Percentiles rank a stretch among this genome's conserved stretches.
Evolutionary conservation across 345 rosid genomes (phyloP).

Genomic region (Gynandropsis gynandra): DNA sequence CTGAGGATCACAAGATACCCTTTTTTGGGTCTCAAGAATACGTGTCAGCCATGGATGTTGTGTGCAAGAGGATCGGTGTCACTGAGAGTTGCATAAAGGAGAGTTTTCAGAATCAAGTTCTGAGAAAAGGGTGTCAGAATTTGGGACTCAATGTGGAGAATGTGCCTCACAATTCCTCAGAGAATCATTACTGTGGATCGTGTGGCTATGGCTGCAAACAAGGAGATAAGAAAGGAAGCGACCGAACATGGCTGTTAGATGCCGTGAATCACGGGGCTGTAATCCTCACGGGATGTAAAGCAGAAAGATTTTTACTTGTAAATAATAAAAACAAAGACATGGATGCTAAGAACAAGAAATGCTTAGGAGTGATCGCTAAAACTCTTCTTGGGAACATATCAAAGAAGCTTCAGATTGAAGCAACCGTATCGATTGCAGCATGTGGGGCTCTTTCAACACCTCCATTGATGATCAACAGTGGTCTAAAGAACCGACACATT

Average conservation of each 20-base stretch:
- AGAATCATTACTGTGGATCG: slow-evolving; percentile 49
- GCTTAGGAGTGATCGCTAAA: slow-evolving; percentile 51
- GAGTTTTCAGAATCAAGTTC: slow-evolving; percentile 49
- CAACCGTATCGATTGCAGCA: slow-evolving; percentile 52
- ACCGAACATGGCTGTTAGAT: slow-evolving; percentile 50
- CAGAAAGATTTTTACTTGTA: slow-evolving; percentile 35
- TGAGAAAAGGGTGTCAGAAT: slow-evolving; percentile 49
- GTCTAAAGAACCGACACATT: slow-evolving; percentile 44
- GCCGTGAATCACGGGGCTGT: slow-evolving; percentile 43
- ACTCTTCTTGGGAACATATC: slow-evolving; percentile 26
- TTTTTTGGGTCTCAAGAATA: slow-evolving; percentile 41
- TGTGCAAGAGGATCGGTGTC: slow-evolving; percentile 39
- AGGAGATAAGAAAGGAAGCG: slow-evolving; percentile 51
- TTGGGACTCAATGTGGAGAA: slow-evolving; percentile 38
- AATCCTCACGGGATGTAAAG: slow-evolving; percentile 46
- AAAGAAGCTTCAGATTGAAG: slow-evolving; percentile 49
- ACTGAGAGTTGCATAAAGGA: slow-evolving; percentile 32
- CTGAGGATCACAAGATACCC: slow-evolving; percentile 33
- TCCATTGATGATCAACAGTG: slow-evolving; percentile 54
- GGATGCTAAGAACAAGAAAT: slow-evolving; percentile 29
- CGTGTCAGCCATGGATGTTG: slow-evolving; percentile 40
- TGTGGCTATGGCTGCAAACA: slow-evolving; percentile 45
- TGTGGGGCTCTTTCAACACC: slow-evolving; percentile 65
- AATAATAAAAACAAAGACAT: slow-evolving; percentile 16
- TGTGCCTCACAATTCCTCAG: slow-evolving; percentile 39